Evolutionary conservation across 1,284 basidiomycete species (phyloP).

Genomic region (Thecaphora frezii): DNA sequence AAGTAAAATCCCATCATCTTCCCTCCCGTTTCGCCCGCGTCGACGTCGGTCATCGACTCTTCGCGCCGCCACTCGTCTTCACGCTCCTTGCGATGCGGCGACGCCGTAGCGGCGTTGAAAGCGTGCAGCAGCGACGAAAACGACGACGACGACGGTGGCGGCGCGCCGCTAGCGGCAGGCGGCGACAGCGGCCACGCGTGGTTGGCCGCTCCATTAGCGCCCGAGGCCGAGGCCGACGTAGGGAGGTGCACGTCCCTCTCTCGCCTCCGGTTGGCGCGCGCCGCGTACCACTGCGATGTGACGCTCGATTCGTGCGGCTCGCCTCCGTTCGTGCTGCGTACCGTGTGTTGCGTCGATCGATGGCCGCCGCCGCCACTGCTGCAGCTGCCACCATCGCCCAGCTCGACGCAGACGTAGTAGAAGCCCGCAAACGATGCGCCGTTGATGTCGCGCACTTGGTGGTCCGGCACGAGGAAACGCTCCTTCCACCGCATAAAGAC

Average conservation of each 20-base stretch:
- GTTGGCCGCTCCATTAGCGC: too few species aligned
- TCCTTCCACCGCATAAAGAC: constrained; percentile 96
- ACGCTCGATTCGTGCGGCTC: background rate
- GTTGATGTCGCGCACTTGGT: constrained; percentile 87
- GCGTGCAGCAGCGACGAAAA: too few species aligned
- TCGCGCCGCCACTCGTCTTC: too few species aligned
- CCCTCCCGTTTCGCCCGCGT: constrained; percentile 13
- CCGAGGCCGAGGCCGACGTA: too few species aligned
- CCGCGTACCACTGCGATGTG: constrained; percentile 30
- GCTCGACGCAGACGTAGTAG: constrained; percentile 81
- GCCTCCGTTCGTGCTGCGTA: background rate
- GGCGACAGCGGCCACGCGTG: too few species aligned
- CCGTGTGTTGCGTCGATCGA: constrained; percentile 2
- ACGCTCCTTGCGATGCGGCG: background rate
- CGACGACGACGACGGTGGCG: too few species aligned
- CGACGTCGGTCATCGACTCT: background rate
- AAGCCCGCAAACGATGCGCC: constrained; percentile 85
- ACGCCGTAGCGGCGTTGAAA: too few species aligned
- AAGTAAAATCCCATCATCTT: constrained; percentile 87
- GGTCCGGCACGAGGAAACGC: constrained; percentile 88
- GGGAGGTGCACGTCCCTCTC: too few species aligned
- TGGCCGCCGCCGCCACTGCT: too few species aligned
- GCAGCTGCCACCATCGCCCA: constrained; percentile 58
- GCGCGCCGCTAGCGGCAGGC: too few species aligned
- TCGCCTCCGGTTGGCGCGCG: constrained; percentile 17